Evolutionary conservation across 1,284 basidiomycete species (phyloP), one percentile per base, ranked within the genome.

Genomic region (Psilocybe mexicana): DNA sequence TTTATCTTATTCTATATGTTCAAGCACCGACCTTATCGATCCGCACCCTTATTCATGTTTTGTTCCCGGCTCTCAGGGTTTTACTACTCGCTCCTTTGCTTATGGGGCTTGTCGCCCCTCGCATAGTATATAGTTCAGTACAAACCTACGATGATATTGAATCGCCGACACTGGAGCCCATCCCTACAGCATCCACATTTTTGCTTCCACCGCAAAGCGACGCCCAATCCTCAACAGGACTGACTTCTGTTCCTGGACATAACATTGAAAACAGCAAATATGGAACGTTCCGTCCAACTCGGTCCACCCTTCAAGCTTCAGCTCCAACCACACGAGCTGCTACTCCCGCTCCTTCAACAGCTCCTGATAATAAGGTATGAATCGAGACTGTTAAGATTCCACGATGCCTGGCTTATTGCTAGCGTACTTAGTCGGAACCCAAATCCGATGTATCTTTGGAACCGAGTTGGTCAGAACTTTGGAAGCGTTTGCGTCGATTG

Each of bases 381-480:
- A 5, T 1, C 23, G 28, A 30, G 28, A 18, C 18, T 18, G 18
- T 54, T 43, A 18, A 54, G 53, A 12, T 55, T 10, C 38, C 40
- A 36, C 33, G 52, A n/a, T 42, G 42, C 51, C 42, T 48, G 50
- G 54, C 30, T 46, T 38, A 26, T 55, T 57, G 18, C 30, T 18
- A 18, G 18, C 18, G 18, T 26, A 59, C 55, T 36, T 60, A 79
- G 76, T 58, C 71, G 36, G 72, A 78, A 63, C 65, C 72, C 18
- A 81, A 80, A 63, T 79, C 80, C 46, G 85, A 88, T 57, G 76
- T 87, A 36, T 73, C 77, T 5, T 74, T 82, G 33, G 86, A 88
- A 63, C 87, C 87, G 7, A 80, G 86, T 3, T 91, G 87, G 88
- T 62, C 71, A 42, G 87, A 89, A 70, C 72, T 87, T 47, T 78